Conservation (phyloP, 106 monocot genomes). For the Acanthochlamys bracteata region DNA sequence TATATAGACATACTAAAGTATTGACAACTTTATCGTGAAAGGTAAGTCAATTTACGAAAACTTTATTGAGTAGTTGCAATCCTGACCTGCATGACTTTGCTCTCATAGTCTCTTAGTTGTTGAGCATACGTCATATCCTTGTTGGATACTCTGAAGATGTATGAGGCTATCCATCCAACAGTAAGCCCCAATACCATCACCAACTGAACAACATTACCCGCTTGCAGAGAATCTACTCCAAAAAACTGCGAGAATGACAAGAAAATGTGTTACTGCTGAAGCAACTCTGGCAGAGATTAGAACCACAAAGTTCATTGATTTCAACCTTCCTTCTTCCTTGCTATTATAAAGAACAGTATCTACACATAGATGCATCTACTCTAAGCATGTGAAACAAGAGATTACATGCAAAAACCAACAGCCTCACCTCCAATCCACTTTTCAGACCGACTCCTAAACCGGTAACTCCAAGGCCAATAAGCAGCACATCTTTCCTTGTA, state of each 20-base stretch:
- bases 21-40: not conserved
- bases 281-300: not conserved
- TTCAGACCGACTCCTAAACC: constrained; percentile 61
- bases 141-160: constrained; percentile 92
- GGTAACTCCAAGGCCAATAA: constrained; percentile 84
- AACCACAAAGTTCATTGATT: not conserved
- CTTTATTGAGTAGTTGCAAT: not conserved
- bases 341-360: no score
- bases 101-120: constrained; percentile 88
- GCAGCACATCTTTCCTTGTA: constrained; percentile 83
- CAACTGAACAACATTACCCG: constrained; percentile 88
- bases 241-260: constrained; percentile 33
- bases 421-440: constrained; percentile 76
- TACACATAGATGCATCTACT: no score
- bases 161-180: constrained; percentile 89
- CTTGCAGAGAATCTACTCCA: constrained; percentile 83
- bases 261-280: not conserved
- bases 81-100: constrained; percentile 89
- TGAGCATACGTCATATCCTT: constrained; percentile 97
- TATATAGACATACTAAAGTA: not conserved
- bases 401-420: constrained; percentile 1
- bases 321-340: not conserved
- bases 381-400: not conserved
- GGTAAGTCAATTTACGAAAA: not conserved
- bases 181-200: constrained; percentile 83